Conservation (phyloP, 2,329 filamentous ascomycete species). For the Cladophialophora immunda region DNA sequence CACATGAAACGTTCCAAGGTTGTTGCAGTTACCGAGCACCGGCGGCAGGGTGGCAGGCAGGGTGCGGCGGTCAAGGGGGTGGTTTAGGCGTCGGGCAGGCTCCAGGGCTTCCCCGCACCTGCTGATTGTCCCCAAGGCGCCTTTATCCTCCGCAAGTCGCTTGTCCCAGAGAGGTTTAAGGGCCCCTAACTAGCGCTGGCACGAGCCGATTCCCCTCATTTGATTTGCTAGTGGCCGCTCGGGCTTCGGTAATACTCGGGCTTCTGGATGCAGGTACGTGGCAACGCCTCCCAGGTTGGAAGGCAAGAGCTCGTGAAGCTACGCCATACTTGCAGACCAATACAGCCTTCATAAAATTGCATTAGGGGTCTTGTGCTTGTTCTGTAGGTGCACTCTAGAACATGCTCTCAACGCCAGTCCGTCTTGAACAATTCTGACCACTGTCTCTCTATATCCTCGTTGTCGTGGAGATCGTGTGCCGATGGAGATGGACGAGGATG, state of each 20-base stretch:
- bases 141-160: slow-evolving; percentile 23
- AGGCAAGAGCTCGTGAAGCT: neutral
- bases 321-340: neutral
- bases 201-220: slow-evolving; percentile 10
- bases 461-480: slow-evolving; percentile 1
- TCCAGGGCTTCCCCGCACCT: slow-evolving; percentile 17
- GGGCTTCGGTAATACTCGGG: slow-evolving; percentile 20
- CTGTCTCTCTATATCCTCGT: slow-evolving; percentile 2
- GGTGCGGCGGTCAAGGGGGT: slow-evolving; percentile 7
- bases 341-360: slow-evolving; percentile 5
- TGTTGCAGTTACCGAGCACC: slow-evolving; percentile 2
- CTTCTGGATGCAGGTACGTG: slow-evolving; percentile 17
- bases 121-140: slow-evolving; percentile 16
- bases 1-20: slow-evolving; percentile 17
- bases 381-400: neutral
- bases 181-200: neutral
- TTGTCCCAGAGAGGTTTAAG: slow-evolving; percentile 2
- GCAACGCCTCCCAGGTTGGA: neutral
- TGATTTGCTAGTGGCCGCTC: slow-evolving; percentile 12
- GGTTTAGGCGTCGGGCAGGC: neutral
- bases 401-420: neutral
- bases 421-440: neutral
- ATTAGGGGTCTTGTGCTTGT: slow-evolving; percentile 7
- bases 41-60: neutral
- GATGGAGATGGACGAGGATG: neutral